Evolutionary conservation across 441 rosid genomes (phyloP).

Genomic region (Populus hybrid): DNA sequence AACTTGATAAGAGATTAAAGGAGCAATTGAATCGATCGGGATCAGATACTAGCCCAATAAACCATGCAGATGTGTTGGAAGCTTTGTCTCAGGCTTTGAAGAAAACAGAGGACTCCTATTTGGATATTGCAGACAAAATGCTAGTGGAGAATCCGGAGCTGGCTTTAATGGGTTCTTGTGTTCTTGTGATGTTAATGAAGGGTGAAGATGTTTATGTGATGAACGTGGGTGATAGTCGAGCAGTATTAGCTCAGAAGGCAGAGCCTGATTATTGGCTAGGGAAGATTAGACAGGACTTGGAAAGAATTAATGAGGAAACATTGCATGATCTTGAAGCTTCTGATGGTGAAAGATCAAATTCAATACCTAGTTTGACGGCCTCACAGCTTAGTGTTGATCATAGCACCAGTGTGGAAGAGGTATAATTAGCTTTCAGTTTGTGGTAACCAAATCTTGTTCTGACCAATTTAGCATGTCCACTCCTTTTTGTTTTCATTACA

Average conservation of each 20-base stretch:
- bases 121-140: conserved; percentile 77
- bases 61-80: conserved; percentile 58
- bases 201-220: conserved; percentile 78
- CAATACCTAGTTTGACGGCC: conserved; percentile 39
- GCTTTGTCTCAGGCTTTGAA: conserved; percentile 66
- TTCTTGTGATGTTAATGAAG: conserved; percentile 81
- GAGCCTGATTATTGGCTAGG: conserved; percentile 65
- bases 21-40: conserved; percentile 48
- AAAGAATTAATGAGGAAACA: conserved; percentile 73
- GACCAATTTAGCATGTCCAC: background rate
- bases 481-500: background rate
- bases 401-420: conserved; percentile 75
- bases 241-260: conserved; percentile 62
- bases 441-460: background rate
- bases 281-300: conserved; percentile 64
- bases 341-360: conserved; percentile 41
- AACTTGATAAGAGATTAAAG: conserved; percentile 67
- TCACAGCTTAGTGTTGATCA: conserved; percentile 74
- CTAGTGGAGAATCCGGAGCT: conserved; percentile 74
- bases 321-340: conserved; percentile 52
- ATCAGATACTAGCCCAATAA: conserved; percentile 35
- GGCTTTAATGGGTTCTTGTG: conserved; percentile 89
- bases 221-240: conserved; percentile 91
- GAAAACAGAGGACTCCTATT: conserved; percentile 68
- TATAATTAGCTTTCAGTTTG: conserved; percentile 14